A percentile compares a stretch with the other conserved stretches of the same genome.
phyloP scores from a whole-genome alignment of 2,329 filamentous ascomycete species.

The Colletotrichum eremochloae region DNA sequence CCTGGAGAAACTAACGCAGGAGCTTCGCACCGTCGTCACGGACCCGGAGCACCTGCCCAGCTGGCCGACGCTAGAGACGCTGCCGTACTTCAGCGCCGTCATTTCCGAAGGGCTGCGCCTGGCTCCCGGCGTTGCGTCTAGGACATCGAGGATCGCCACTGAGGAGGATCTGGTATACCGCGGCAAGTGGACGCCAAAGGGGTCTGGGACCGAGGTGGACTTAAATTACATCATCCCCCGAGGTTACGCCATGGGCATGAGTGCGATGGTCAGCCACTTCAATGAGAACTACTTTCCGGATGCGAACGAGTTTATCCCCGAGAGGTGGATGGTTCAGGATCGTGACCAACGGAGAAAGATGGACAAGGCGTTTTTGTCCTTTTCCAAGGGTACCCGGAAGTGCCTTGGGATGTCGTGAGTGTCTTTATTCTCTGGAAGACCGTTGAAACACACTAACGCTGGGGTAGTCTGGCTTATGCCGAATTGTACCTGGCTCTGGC shows the following conservation, averaged over 20 bases:
- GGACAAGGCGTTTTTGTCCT: slow-evolving; percentile 37
- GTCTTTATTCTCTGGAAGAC: not conserved
- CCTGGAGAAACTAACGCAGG: slow-evolving; percentile 43
- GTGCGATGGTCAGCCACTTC: slow-evolving; percentile 40
- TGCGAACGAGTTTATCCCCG: slow-evolving; percentile 41
- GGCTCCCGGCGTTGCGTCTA: slow-evolving; percentile 36
- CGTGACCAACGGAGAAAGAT: slow-evolving; percentile 20
- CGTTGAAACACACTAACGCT: not conserved
- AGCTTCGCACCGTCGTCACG: slow-evolving; percentile 45
- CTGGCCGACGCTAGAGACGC: slow-evolving; percentile 51
- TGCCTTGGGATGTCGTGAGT: slow-evolving; percentile 43
- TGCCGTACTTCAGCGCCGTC: slow-evolving; percentile 53
- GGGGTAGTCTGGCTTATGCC: slow-evolving; percentile 47
- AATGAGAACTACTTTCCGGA: slow-evolving; percentile 38
- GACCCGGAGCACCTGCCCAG: slow-evolving; percentile 41
- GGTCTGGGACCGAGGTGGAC: not conserved
- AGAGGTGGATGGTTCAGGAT: slow-evolving; percentile 44
- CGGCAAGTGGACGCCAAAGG: slow-evolving; percentile 29
- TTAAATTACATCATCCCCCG: slow-evolving; percentile 34
- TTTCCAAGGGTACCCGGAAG: slow-evolving; percentile 39
- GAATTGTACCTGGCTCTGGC: slow-evolving; percentile 48
- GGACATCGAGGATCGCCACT: slow-evolving; percentile 39
- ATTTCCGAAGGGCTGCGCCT: slow-evolving; percentile 44
- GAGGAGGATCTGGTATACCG: slow-evolving; percentile 44
- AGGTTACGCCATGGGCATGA: slow-evolving; percentile 37